Evolutionary conservation across 768 basidiomycete species (phyloP).

Genomic region (Psilocybe cyanescens): DNA sequence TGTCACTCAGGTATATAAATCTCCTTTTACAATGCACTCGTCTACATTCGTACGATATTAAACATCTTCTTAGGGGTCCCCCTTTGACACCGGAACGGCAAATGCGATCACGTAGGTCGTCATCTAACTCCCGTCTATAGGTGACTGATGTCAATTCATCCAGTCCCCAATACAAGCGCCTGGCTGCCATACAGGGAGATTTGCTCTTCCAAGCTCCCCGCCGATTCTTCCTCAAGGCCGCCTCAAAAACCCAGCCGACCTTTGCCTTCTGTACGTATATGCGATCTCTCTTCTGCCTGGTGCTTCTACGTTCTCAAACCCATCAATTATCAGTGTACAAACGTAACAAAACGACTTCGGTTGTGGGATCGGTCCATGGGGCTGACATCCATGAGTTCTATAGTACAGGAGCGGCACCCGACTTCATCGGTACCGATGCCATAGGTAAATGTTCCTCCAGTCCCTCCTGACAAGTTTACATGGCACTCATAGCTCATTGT

Average conservation of each 20-base stretch:
- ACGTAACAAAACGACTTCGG: conserved; percentile 28
- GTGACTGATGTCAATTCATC: background rate
- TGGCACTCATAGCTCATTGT: background rate
- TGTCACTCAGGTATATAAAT: background rate
- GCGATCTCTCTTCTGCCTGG: too few relatives aligned
- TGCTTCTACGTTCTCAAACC: background rate
- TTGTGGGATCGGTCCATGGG: conserved; percentile 26
- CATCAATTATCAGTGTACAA: conserved; percentile 30
- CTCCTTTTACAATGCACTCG: background rate
- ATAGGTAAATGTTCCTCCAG: conserved; percentile 14
- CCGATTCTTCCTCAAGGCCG: conserved; percentile 36
- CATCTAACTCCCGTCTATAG: background rate
- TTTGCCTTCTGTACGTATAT: conserved; percentile 4
- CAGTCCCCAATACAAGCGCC: conserved; percentile 44
- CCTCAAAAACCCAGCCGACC: conserved; percentile 16
- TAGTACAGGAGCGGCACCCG: conserved; percentile 9
- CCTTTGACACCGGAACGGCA: conserved; percentile 26
- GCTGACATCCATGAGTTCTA: conserved; percentile 24
- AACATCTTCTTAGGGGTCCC: conserved; percentile 23
- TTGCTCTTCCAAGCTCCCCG: conserved; percentile 37
- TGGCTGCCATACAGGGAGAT: conserved; percentile 44
- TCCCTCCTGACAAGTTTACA: background rate
- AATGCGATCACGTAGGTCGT: conserved; percentile 26
- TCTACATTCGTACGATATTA: background rate
- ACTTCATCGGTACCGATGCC: conserved; percentile 24